Base-by-base conservation (phyloP, 2,329 filamentous ascomycete species). In the Phyllosticta citribraziliensis region DNA sequence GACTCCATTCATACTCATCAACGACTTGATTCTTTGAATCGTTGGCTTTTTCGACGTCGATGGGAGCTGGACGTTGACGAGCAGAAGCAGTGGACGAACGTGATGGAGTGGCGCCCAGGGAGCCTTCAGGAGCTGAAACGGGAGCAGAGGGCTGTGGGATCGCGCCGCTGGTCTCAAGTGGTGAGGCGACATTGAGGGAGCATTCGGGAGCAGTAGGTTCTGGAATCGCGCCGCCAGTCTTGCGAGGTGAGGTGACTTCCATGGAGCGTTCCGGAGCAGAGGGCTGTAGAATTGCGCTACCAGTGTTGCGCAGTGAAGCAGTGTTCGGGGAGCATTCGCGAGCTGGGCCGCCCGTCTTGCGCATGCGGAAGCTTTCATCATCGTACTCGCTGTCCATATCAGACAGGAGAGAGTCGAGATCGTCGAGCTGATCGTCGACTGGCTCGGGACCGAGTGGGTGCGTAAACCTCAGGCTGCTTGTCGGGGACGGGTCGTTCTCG, bases 371-470 rank as follows among this genome's bases (percentile, higher is more conserved):
- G 40, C 58, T 60, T 11, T 60, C n/a, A 10, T 22, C 24, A 52
- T 60, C 35, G n/a, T 56, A 60, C 11, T 47, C 14, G 14, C n/a
- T n/a, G 40, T 47, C 40, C 17, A n/a, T 2, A 17, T 47, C 12
- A 47, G 35, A 17, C 35, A 47, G 12, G 40, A 17, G 14, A 47
- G 14, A 14, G 40, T 8, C 40, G 40, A 14, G 55, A 25, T 52
- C 58, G 40, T 56, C 58, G 52, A 55, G 53, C 19, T 51, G 52
- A 40, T 56, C 58, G 22, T 35, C 58, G 58, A 47, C 58, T 60
- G 30, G 58, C 52, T 20, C 58, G 58, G 52, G 58, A 60, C 55
- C 58, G 52, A 19, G 58, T 60, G 52, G 58, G 58, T 19, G 52
- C 52, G 24, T 25, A 24, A 19, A 27, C 52, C 19, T 30, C 27